These are phyloP conservation scores for Pholiota microspora DNA, from an alignment of 768 basidiomycete species.

Conservation along the genomic window DNA sequence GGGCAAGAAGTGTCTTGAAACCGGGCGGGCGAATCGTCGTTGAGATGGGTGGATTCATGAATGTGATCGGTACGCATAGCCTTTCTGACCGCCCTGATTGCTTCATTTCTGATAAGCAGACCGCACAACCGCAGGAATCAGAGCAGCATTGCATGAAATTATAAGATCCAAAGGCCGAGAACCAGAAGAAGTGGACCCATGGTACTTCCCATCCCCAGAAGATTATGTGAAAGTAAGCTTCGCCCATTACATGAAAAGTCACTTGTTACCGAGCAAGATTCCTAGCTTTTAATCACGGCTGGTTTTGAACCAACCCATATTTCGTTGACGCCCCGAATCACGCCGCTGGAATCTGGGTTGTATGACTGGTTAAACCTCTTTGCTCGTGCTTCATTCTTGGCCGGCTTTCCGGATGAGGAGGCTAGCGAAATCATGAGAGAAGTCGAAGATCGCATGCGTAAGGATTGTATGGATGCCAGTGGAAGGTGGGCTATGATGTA, in stretches of 20 bases:
- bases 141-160: constrained; percentile 54
- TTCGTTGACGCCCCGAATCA: constrained; percentile 53
- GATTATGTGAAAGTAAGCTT: constrained; percentile 57
- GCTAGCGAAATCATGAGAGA: constrained; percentile 61
- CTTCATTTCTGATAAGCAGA: too few species aligned
- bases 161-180: constrained; percentile 53
- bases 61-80: constrained; percentile 62
- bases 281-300: constrained; percentile 51
- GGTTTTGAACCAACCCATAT: constrained; percentile 59
- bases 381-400: constrained; percentile 57
- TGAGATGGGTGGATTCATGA: constrained; percentile 79
- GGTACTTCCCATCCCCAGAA: constrained; percentile 77
- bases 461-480: constrained; percentile 55
- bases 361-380: constrained; percentile 72
- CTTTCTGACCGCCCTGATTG: too few species aligned
- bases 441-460: constrained; percentile 51
- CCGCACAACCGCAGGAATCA: constrained; percentile 46
- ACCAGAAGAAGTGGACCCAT: constrained; percentile 66
- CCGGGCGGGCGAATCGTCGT: constrained; percentile 69
- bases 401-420: constrained; percentile 47
- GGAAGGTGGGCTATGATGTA: constrained; percentile 76
- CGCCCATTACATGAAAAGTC: not conserved
- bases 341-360: constrained; percentile 49
- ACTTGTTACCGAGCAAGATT: not conserved
- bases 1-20: constrained; percentile 60